Evolutionary conservation across 352 stramenopile species (phyloP).

Genomic region (Globisporangium acanthophoron): DNA sequence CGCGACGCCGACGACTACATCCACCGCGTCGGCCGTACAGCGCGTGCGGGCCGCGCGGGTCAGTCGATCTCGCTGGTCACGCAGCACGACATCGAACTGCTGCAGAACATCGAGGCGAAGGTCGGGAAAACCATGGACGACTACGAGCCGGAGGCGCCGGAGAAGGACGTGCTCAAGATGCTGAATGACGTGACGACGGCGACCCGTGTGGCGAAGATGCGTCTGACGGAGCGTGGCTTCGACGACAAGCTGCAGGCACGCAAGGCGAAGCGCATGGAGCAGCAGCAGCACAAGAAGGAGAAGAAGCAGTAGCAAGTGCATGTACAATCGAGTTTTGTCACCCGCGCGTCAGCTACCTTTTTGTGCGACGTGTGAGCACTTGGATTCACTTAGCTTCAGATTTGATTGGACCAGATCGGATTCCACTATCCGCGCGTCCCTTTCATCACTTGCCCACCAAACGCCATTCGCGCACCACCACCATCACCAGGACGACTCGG

Average conservation of each 20-base stretch:
- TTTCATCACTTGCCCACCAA: background rate
- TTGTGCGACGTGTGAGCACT: background rate
- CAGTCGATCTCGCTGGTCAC: constrained; percentile 97
- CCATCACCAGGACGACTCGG: no score
- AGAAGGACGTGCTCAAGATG: constrained; percentile 94
- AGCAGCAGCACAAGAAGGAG: constrained; percentile 31
- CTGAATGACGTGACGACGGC: constrained; percentile 96
- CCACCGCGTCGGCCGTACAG: constrained; percentile 98
- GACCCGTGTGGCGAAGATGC: constrained; percentile 91
- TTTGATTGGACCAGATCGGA: no score
- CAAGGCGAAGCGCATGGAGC: constrained; percentile 60
- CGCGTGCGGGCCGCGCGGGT: constrained; percentile 92
- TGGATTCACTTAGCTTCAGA: background rate
- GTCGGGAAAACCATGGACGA: constrained; percentile 90
- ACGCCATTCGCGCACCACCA: background rate
- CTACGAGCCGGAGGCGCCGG: constrained; percentile 68
- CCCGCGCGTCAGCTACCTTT: no score
- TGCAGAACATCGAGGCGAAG: constrained; percentile 91
- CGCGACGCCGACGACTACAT: constrained; percentile 99
- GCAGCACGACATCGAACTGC: constrained; percentile 98
- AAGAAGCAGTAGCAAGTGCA: constrained; percentile 8
- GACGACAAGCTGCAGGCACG: constrained; percentile 76
- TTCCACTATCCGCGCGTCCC: no score
- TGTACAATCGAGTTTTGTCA: background rate
- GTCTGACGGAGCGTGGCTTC: constrained; percentile 85